Evolutionary conservation across 2,329 filamentous ascomycete genomes (phyloP), one percentile per base, ranked within the genome.

Genomic region (Neonectria hederae): DNA sequence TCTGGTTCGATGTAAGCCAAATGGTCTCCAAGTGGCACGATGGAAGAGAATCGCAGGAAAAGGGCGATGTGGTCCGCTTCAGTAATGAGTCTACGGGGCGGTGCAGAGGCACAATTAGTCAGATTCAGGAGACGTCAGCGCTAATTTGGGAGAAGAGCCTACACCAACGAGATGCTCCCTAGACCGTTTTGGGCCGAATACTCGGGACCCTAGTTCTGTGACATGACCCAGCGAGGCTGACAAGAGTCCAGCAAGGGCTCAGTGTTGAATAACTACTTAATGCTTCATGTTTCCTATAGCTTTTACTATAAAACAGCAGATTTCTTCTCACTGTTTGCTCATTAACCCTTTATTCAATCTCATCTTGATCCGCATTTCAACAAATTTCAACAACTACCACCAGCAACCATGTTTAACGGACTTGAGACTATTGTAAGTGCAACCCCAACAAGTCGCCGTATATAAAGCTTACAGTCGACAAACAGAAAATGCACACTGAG

Each of bases 401-500:
- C 24, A 49, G 46, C 26, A 24, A 14, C 26, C 6, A 11, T 53
- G 28, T 21, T 40, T 30, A 52, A 58, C 55, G 54, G 54, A 13
- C 32, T 51, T 14, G 26, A 32, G 5, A 14, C 45, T 3, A 14
- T 58, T 13, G 55, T 51, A 43, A 51, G 55, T 58, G 2, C 3
- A 3, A 8, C n/a, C n/a, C 26, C 13, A 19, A 8, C n/a, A 32
- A 3, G 2, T 11, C 10, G 26, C 5, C 2, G 9, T 26, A 32
- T 10, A 45, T 0, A 11, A 22, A 22, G 4, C 24, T 35, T 5
- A 28, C 11, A 8, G 14, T 28, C 17, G 1, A 9, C 6, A 1
- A 2, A 5, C 2, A 72, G 69, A 61, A 48, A 19, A 53, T 66
- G 24, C 80, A 82, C 67, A 74, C 63, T 0, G 63, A 69, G 22